Evolutionary conservation across 2,329 filamentous ascomycete genomes (phyloP).

Genomic region (Neopestalotiopsis rosae): DNA sequence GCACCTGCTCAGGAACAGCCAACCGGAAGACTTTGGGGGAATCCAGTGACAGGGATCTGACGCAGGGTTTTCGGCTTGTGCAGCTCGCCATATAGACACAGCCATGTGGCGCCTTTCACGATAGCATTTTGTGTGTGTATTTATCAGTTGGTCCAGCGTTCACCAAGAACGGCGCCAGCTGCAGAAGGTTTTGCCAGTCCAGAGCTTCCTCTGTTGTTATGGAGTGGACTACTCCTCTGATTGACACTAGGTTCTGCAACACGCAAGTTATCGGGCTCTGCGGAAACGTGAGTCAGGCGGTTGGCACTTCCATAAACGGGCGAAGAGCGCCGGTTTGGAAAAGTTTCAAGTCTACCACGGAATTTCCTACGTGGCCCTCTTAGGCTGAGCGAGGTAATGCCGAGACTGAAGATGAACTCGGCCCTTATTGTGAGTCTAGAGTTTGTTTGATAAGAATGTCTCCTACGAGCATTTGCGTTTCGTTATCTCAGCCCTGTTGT

Average conservation of each 20-base stretch:
- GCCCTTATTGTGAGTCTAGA: not conserved
- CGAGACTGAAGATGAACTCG: not conserved
- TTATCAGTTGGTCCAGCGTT: not conserved
- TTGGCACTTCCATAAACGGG: not conserved
- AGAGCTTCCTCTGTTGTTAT: not conserved
- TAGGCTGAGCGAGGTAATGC: slow-evolving; percentile 10
- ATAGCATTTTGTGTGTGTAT: not conserved
- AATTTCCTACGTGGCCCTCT: not conserved
- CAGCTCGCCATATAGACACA: not conserved
- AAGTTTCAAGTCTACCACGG: not conserved
- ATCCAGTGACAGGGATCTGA: not conserved
- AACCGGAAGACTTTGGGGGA: not conserved
- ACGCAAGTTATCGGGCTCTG: not conserved
- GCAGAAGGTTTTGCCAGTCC: not conserved
- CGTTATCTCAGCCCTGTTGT: not conserved
- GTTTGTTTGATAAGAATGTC: too few species aligned
- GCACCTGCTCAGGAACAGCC: not conserved
- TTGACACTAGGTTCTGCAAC: not conserved
- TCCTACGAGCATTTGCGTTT: not conserved
- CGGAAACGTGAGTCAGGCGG: not conserved
- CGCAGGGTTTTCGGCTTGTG: not conserved
- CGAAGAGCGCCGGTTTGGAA: not conserved
- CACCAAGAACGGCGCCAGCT: not conserved
- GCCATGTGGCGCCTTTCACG: not conserved
- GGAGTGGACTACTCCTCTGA: not conserved